phyloP scores from a whole-genome alignment of 805 yeast species.

The Maudiozyma bulderi region DNA sequence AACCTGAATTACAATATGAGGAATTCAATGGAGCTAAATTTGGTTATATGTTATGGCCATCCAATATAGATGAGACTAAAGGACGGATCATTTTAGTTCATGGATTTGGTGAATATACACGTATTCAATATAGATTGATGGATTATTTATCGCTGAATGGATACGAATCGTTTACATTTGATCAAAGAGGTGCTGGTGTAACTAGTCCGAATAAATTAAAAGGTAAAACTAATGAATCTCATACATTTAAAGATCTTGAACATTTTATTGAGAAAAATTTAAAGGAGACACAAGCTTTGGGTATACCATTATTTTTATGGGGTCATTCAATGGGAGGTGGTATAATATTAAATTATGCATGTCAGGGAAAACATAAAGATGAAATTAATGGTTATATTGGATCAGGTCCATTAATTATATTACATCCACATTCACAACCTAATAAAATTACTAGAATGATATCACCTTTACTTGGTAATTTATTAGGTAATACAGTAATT shows the following conservation, averaged over 20 bases:
- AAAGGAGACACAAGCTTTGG: slow-evolving; percentile 13
- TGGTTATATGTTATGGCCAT: slow-evolving; percentile 25
- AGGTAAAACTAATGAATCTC: slow-evolving; percentile 50
- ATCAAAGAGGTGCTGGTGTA: slow-evolving; percentile 68
- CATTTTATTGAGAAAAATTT: slow-evolving; percentile 32
- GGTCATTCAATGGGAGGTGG: slow-evolving; percentile 87
- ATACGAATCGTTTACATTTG: slow-evolving; percentile 58
- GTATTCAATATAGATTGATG: slow-evolving; percentile 40
- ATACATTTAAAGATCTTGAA: slow-evolving; percentile 51
- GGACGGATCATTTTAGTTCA: slow-evolving; percentile 57
- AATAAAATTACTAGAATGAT: slow-evolving; percentile 32
- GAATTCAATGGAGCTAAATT: slow-evolving; percentile 23
- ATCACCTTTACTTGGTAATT: slow-evolving; percentile 33
- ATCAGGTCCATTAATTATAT: slow-evolving; percentile 49
- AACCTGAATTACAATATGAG: slow-evolving; percentile 18
- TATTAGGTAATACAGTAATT: slow-evolving; percentile 41
- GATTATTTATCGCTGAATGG: slow-evolving; percentile 46
- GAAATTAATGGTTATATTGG: slow-evolving; percentile 39
- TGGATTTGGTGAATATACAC: slow-evolving; percentile 58
- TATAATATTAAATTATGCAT: slow-evolving; percentile 51
- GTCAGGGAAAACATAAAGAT: slow-evolving; percentile 41
- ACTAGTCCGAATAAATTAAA: slow-evolving; percentile 45
- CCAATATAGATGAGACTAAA: slow-evolving; percentile 15
- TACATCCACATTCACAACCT: slow-evolving; percentile 56
- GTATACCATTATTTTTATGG: slow-evolving; percentile 36